A percentile compares a stretch with the other conserved stretches of the same genome.
Evolutionary conservation across 2,329 filamentous ascomycete species (phyloP).

Genomic region (Cladosporium phlei): DNA sequence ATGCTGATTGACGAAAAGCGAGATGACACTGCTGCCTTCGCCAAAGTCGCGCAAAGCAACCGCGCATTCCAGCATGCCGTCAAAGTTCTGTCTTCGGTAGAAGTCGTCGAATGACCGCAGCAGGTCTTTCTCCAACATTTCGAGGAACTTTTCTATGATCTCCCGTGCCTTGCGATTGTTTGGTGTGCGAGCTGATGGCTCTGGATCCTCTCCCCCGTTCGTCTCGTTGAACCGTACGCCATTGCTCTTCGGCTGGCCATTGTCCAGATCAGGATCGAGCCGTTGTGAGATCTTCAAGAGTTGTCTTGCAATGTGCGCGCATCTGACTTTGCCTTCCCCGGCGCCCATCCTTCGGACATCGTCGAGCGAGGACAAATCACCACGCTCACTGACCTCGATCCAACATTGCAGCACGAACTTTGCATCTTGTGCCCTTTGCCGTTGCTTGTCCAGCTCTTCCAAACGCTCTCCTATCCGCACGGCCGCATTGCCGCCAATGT

Average conservation of each 20-base stretch:
- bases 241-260: conserved; percentile 28
- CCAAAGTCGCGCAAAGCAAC: conserved; percentile 94
- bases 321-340: conserved; percentile 87
- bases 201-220: conserved; percentile 48
- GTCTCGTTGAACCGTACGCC: conserved; percentile 24
- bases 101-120: conserved; percentile 96
- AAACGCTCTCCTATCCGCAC: conserved; percentile 91
- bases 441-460: conserved; percentile 89
- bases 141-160: conserved; percentile 92
- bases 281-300: conserved; percentile 90
- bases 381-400: conserved; percentile 88
- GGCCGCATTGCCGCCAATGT: conserved; percentile 74
- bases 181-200: conserved; percentile 42
- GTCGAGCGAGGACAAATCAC: conserved; percentile 79
- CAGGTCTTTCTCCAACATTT: conserved; percentile 90
- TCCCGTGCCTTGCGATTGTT: conserved; percentile 50
- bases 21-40: conserved; percentile 90
- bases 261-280: conserved; percentile 62
- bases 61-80: conserved; percentile 96
- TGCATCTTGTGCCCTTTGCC: conserved; percentile 83
- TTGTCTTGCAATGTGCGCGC: conserved; percentile 88
- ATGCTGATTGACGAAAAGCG: conserved; percentile 95
- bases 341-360: conserved; percentile 80
- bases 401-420: conserved; percentile 95
- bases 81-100: conserved; percentile 90